These are phyloP conservation scores for Dactylellina drechsleri DNA, from an alignment of 2,329 filamentous ascomycete species.

Conservation along the genomic window DNA sequence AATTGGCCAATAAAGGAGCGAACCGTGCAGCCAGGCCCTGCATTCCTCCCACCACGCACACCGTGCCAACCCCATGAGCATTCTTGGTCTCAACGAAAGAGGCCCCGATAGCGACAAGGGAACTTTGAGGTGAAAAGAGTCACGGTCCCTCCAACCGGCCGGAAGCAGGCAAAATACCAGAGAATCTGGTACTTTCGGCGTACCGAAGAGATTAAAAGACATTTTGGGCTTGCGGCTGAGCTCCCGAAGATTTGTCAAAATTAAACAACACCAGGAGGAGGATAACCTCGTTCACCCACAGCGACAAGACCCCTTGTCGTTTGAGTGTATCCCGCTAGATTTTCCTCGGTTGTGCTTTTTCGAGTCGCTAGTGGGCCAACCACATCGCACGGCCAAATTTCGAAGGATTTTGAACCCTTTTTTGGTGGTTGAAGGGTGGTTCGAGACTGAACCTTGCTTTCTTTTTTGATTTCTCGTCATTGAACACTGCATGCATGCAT, in stretches of 20 bases:
- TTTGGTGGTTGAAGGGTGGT: constrained; percentile 15
- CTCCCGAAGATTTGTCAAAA: constrained; percentile 54
- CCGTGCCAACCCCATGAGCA: constrained; percentile 37
- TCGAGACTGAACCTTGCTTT: constrained; percentile 36
- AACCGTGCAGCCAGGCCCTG: constrained; percentile 28
- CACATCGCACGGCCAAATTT: constrained; percentile 31
- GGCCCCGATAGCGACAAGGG: constrained; percentile 44
- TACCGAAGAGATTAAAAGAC: constrained; percentile 23
- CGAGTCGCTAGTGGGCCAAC: constrained; percentile 48
- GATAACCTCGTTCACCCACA: neutral
- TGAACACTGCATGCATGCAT: constrained; percentile 33
- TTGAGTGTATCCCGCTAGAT: constrained; percentile 21
- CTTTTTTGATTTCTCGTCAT: constrained; percentile 17
- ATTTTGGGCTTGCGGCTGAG: constrained; percentile 49
- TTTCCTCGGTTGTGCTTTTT: constrained; percentile 20
- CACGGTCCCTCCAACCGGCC: constrained; percentile 28
- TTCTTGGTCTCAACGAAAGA: neutral
- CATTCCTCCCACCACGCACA: constrained; percentile 6
- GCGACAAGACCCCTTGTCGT: constrained; percentile 2
- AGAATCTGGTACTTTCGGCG: neutral
- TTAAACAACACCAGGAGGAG: constrained; percentile 37
- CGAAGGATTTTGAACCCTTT: constrained; percentile 49
- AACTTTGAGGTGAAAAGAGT: neutral
- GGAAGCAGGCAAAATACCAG: constrained; percentile 37
- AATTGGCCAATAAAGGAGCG: constrained; percentile 33